These are phyloP conservation scores for Vachellia collinsii DNA, from an alignment of 306 rosid species.

Conservation along the genomic window DNA sequence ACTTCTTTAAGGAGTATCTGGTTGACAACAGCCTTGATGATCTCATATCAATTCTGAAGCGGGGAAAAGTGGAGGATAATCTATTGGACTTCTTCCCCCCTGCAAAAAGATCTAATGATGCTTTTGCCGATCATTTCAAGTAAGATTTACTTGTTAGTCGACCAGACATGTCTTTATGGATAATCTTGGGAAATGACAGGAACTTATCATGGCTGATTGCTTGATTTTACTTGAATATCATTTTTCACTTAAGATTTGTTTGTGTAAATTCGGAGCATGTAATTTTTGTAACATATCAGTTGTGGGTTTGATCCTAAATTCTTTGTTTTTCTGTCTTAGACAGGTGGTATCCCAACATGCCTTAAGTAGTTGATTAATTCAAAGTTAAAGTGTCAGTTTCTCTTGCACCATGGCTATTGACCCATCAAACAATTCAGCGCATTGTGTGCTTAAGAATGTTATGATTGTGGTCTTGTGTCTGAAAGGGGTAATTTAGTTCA, in stretches of 20 bases:
- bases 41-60: constrained; percentile 87
- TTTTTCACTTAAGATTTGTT: not conserved
- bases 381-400: not conserved
- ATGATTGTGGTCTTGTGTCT: not conserved
- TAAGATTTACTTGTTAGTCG: constrained; percentile 43
- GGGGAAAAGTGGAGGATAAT: constrained; percentile 96
- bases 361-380: not conserved
- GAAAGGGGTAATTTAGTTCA: not conserved
- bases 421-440: not conserved
- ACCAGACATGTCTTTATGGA: not conserved
- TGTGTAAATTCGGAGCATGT: not conserved
- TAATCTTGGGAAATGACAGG: not conserved
- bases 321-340: not conserved
- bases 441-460: not conserved
- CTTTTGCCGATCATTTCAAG: constrained; percentile 97
- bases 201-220: not conserved
- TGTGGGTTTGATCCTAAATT: not conserved
- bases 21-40: constrained; percentile 98
- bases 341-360: not conserved
- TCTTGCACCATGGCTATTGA: not conserved
- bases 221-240: not conserved
- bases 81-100: constrained; percentile 91
- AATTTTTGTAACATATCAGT: not conserved
- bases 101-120: constrained; percentile 77
- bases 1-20: constrained; percentile 95